phyloP scores from a whole-genome alignment of 2,329 filamentous ascomycete species.

The Xylariales sp. region DNA sequence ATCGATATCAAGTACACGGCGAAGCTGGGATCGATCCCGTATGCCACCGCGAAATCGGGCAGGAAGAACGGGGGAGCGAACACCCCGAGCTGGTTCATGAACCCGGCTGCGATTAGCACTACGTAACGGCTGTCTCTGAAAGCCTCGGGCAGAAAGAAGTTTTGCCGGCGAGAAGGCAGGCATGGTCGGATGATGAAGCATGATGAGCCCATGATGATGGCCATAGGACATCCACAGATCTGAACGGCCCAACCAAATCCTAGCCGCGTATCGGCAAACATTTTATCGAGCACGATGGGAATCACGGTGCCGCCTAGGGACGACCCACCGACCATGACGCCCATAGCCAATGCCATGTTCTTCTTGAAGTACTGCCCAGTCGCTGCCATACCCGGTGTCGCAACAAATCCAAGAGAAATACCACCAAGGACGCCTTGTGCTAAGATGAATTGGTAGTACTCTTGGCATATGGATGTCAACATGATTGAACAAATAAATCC shows the following conservation, averaged over 20 bases:
- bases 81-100: slow-evolving; percentile 38
- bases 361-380: slow-evolving; percentile 43
- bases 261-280: slow-evolving; percentile 39
- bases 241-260: slow-evolving; percentile 49
- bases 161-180: slow-evolving; percentile 26
- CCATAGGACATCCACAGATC: slow-evolving; percentile 46
- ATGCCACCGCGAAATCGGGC: slow-evolving; percentile 53
- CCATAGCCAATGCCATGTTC: slow-evolving; percentile 41
- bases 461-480: slow-evolving; percentile 36
- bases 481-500: slow-evolving; percentile 33
- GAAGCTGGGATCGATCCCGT: slow-evolving; percentile 47
- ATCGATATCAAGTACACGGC: slow-evolving; percentile 65
- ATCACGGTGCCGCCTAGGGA: slow-evolving; percentile 50
- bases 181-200: slow-evolving; percentile 26
- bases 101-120: slow-evolving; percentile 24
- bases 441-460: slow-evolving; percentile 50
- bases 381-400: slow-evolving; percentile 40
- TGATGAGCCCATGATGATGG: slow-evolving; percentile 36
- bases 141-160: slow-evolving; percentile 35
- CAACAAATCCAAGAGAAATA: slow-evolving; percentile 32
- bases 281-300: slow-evolving; percentile 40
- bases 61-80: slow-evolving; percentile 57
- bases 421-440: slow-evolving; percentile 43
- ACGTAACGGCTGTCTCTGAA: slow-evolving; percentile 25
- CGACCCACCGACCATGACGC: slow-evolving; percentile 39